A percentile compares a stretch with the other conserved stretches of the same genome.
Conservation (phyloP, 2,329 filamentous ascomycete species). For the Dothideomycetes sp. region DNA sequence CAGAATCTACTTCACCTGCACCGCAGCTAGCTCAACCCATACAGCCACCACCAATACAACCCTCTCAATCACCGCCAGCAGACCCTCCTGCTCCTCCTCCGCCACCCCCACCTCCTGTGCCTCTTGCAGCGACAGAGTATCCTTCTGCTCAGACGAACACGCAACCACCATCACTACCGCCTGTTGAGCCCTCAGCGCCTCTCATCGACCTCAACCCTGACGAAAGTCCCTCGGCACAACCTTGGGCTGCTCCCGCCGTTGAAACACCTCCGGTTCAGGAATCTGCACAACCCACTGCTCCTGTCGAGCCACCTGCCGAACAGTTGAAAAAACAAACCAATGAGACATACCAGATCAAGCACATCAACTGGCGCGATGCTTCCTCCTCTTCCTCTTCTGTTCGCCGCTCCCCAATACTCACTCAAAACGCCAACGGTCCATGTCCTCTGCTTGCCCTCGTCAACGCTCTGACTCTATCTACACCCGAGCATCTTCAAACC, state of each 20-base stretch:
- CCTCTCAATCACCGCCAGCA: not conserved
- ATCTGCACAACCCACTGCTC: slow-evolving; percentile 5
- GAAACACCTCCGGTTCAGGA: slow-evolving; percentile 2
- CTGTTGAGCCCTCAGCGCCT: slow-evolving; percentile 18
- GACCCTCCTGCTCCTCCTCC: slow-evolving; percentile 10
- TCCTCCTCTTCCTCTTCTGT: slow-evolving; percentile 47
- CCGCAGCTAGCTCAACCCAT: not conserved
- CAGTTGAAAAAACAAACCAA: slow-evolving; percentile 39
- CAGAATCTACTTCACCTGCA: slow-evolving; percentile 5
- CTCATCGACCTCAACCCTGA: slow-evolving; percentile 23
- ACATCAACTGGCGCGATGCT: slow-evolving; percentile 73
- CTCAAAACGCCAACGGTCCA: slow-evolving; percentile 90
- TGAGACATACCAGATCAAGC: slow-evolving; percentile 90
- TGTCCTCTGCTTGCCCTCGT: slow-evolving; percentile 89
- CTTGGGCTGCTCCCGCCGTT: slow-evolving; percentile 25
- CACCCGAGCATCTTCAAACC: slow-evolving; percentile 56
- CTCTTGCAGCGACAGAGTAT: not conserved
- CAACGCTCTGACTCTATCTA: slow-evolving; percentile 81
- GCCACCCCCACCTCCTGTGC: not conserved
- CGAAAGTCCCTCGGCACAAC: slow-evolving; percentile 25
- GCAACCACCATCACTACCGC: slow-evolving; percentile 26
- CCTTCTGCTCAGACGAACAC: slow-evolving; percentile 15
- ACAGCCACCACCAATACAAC: slow-evolving; percentile 3
- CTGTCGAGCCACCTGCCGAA: slow-evolving; percentile 24
- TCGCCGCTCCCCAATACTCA: slow-evolving; percentile 73